Base-by-base conservation (phyloP, 805 yeast genomes). In the Blastobotrys mokoenaii region DNA sequence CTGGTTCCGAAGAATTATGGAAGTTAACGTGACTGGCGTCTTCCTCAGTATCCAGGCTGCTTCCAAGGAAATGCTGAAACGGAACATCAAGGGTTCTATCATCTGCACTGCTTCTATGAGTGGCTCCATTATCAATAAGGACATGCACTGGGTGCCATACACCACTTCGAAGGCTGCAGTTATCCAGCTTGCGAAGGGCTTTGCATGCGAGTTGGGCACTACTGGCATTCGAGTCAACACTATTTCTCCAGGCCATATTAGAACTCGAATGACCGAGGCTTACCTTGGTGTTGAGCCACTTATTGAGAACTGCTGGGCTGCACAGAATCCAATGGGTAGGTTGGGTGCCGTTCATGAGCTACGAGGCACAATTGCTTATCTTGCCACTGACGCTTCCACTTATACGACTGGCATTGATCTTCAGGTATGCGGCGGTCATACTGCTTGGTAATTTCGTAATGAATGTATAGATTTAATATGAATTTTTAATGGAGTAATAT, bases 61-160 rank as follows among this genome's bases (percentile, higher is more conserved):
- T 17, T 89, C 79, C 43, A 67, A 88, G 31, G 69, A 68, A 51
- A 70, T 81, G 50, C 82, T 84, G 67, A 73, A 73, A 33, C 41
- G 51, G 1, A 80, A 80, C 51, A 77, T 78, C 3, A 64, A 64
- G 41, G 93, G 93, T 18, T 79, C 86, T 2, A 69, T 84, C 51
- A 76, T 84, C 48, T 69, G 81, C 58, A 84, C 90, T 1, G 85
- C 86, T 1, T 81, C 89, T 20, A 84, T 84, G 80, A 78, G 86
- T 15, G 90, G 80, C 3, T 80, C 76, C 60, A 78, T 84, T 52
- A 83, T 74, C 51, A 84, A 84, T 58, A 74, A 79, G 46, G 90
- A 50, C 34, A 50, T 50, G 57, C 55, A 52, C 35, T 52, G 54
- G 58, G 55, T 63, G 37, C 65, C 68, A 22, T 63, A 63, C 51